Conservation (phyloP, 2,329 filamentous ascomycete genomes). For the Eutypa lata region DNA sequence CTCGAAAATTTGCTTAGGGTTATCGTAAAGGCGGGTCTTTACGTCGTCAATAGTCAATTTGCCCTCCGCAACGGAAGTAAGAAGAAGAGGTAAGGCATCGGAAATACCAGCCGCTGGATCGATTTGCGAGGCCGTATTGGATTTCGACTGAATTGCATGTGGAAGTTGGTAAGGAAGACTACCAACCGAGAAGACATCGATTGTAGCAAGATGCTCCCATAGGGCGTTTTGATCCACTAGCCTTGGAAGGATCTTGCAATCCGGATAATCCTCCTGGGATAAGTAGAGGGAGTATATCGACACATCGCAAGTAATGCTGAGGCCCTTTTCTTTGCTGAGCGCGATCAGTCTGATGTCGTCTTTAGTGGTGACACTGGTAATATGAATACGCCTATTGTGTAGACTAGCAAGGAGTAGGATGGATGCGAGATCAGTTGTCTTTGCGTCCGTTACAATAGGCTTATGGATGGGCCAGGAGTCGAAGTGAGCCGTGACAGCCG, state of each 20-base stretch:
- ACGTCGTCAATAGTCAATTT: constrained; percentile 72
- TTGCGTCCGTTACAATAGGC: constrained; percentile 78
- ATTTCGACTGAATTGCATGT: constrained; percentile 38
- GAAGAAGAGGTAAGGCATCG: constrained; percentile 69
- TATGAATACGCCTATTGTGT: constrained; percentile 74
- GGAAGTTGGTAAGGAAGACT: constrained; percentile 76
- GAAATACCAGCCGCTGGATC: constrained; percentile 65
- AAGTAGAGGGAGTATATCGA: constrained; percentile 78
- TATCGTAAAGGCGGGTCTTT: constrained; percentile 68
- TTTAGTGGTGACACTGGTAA: constrained; percentile 76
- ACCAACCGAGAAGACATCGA: constrained; percentile 77
- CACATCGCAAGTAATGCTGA: constrained; percentile 79
- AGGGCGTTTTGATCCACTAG: constrained; percentile 67
- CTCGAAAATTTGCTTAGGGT: constrained; percentile 78
- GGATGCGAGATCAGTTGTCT: constrained; percentile 76
- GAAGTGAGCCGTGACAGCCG: constrained; percentile 75
- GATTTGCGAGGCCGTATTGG: constrained; percentile 39
- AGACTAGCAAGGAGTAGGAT: constrained; percentile 75
- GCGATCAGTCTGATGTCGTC: constrained; percentile 76
- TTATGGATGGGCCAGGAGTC: constrained; percentile 74
- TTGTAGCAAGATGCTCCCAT: constrained; percentile 69
- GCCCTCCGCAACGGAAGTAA: constrained; percentile 73
- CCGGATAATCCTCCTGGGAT: constrained; percentile 66
- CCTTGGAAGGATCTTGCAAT: constrained; percentile 64
- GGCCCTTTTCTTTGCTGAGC: constrained; percentile 75